Percentiles rank a stretch among this genome's conserved stretches.
Evolutionary conservation across 768 basidiomycete species (phyloP).

Genomic region (Amanita fuliginea): DNA sequence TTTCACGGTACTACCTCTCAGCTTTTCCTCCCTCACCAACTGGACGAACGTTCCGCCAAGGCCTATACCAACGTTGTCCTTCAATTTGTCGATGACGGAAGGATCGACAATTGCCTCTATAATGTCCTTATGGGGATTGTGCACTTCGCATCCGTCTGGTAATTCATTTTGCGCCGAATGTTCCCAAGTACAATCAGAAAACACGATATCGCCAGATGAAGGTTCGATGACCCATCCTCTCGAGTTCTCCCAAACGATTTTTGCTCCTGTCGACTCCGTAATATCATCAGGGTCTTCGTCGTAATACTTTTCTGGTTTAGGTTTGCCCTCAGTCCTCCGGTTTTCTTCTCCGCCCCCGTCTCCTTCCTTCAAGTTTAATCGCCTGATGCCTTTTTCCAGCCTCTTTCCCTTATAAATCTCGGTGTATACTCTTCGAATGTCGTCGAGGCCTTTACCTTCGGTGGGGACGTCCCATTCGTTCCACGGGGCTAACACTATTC

Average conservation of each 20-base stretch:
- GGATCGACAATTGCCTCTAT: slow-evolving; percentile 50
- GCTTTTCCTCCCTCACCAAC: slow-evolving; percentile 28
- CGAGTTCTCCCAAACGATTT: slow-evolving; percentile 22
- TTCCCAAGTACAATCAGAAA: slow-evolving; percentile 21
- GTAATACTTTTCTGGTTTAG: not conserved
- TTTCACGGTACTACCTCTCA: slow-evolving; percentile 14
- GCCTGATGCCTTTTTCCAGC: not conserved
- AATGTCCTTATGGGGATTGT: slow-evolving; percentile 43
- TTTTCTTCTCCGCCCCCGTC: not conserved
- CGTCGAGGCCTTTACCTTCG: not conserved
- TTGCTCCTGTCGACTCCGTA: slow-evolving; percentile 22
- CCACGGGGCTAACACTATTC: slow-evolving; percentile 30
- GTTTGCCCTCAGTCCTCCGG: not conserved
- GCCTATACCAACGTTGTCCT: slow-evolving; percentile 53
- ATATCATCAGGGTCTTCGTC: slow-evolving; percentile 15
- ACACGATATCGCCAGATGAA: slow-evolving; percentile 8
- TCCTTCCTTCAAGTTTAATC: not conserved
- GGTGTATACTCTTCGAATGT: slow-evolving; percentile 2
- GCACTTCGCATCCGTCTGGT: slow-evolving; percentile 18
- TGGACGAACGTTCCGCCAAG: slow-evolving; percentile 63
- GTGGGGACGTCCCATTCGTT: slow-evolving; percentile 24
- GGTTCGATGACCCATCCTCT: slow-evolving; percentile 19
- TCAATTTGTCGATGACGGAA: slow-evolving; percentile 27
- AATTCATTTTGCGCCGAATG: not conserved
- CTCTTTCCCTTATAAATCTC: slow-evolving; percentile 5